Evolutionary conservation across 1,284 basidiomycete genomes (phyloP).

Genomic region (Entoloma clypeatum): DNA sequence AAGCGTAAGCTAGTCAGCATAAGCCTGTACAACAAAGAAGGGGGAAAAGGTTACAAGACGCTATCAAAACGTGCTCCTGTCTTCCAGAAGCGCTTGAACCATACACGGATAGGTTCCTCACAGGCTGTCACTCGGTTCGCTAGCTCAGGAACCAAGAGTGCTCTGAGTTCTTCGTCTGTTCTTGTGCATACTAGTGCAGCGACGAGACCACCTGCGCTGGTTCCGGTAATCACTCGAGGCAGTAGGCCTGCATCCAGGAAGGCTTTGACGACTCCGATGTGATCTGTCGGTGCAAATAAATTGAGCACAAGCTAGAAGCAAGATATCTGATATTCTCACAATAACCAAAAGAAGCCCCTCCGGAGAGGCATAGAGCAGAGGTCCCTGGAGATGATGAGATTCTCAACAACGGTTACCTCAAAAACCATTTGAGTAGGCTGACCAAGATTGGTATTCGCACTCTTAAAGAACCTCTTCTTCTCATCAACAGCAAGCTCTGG

Average conservation of each 20-base stretch:
- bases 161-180: conserved; percentile 84
- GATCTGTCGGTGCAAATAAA: conserved; percentile 45
- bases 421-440: conserved; percentile 29
- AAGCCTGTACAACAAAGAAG: conserved; percentile 3
- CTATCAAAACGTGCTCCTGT: conserved; percentile 96
- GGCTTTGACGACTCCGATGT: conserved; percentile 90
- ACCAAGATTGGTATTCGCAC: conserved; percentile 86
- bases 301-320: conserved; percentile 1
- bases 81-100: conserved; percentile 77
- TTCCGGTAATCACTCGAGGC: conserved; percentile 89
- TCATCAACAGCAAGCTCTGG: conserved; percentile 78
- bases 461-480: conserved; percentile 91
- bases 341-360: conserved; percentile 93
- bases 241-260: conserved; percentile 86
- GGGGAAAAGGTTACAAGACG: conserved; percentile 39
- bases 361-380: conserved; percentile 88
- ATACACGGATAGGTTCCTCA: conserved; percentile 77
- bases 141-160: conserved; percentile 75
- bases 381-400: conserved; percentile 29
- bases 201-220: conserved; percentile 89
- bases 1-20: conserved; percentile 9
- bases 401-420: background rate
- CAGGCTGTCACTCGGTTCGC: conserved; percentile 91
- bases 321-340: conserved; percentile 44
- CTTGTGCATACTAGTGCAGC: conserved; percentile 85